Base-by-base conservation (phyloP, 2,329 filamentous ascomycete genomes). In the Cercospora sp. region DNA sequence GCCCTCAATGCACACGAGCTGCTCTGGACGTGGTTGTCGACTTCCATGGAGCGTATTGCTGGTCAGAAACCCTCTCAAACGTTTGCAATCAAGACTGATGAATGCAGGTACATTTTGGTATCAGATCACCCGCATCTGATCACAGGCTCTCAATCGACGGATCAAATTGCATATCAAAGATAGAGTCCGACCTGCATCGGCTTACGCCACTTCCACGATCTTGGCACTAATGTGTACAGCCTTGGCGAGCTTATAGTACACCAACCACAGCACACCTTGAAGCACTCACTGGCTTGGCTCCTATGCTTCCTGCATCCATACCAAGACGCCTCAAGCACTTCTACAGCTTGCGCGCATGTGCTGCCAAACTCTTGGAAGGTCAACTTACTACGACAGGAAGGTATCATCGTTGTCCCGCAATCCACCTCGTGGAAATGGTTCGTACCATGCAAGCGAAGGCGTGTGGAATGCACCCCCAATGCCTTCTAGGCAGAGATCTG, bases 331-430 rank as follows among this genome's bases (percentile, higher is more conserved):
- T 45, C 16, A 18, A 42, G 45, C 28, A 45, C 60, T 30, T 30
- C 20, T 28, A 9, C 12, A 40, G 45, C 61, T 55, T 7, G 12
- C 8, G 5, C 20, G n/a, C 26, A 12, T 65, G 23, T 12, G 5
- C 31, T 28, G 53, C 53, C 63, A 66, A 58, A 30, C 53, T 59
- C 67, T 68, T 66, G 67, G 67, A 30, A 57, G 51, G 26, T 3
- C 20, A 59, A 36, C 60, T 60, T 58, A 60, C 68, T 69, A 42
- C 48, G 64, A 68, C 65, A 70, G 68, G 68, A 68, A 70, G 66
- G 68, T 70, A 62, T 64, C 63, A 70, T 64, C 60, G 61, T 51
- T 48, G 20, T 16, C 31, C 48, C 30, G 30, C 30, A 45, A 53
- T 63, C 45, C 26, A 28, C 10, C 57, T 60, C 42, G 23, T 57